Evolutionary conservation across 2,329 filamentous ascomycete species (phyloP), one percentile per base, ranked within the genome.

Genomic region (Alternaria gansuensis): DNA sequence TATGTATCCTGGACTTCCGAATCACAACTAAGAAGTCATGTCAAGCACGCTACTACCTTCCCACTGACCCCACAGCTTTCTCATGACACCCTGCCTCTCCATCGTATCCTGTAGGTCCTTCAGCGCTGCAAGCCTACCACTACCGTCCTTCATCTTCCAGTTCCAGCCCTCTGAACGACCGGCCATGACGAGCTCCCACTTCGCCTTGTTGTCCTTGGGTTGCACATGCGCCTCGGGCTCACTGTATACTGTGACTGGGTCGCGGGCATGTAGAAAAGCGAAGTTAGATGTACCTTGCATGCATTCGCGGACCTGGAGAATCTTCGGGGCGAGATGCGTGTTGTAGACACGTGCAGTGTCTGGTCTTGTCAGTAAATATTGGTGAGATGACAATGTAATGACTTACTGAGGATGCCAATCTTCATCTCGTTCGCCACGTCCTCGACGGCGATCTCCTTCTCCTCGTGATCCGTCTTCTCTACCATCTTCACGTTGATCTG

Each of bases 231-330:
- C 36, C 28, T 54, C 45, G 1, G 37, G 37, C 26, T 26, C 31
- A 11, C 37, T 54, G 21, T 54, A 23, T 0, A 55, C 21, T 3
- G 59, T 58, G 29, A 62, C 26, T 3, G 31, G 45, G 31, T 60
- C 36, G 28, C 64, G 59, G 3, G 51, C 54, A 40, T 65, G 64
- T 8, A 66, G 46, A 23, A 65, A 66, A 2, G 64, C 62, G 10
- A 54, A 61, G 36, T 37, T 50, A 2, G 34, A 3, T 24, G 28
- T 31, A 9, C 52, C 54, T n/a, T 59, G 48, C 7, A 51, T 21
- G 21, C 48, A 37, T 41, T 66, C 64, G 11, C 62, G 62, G 6
- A 64, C 44, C 31, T 63, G 59, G 13, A 64, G 40, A 10, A 64
- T 49, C 54, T 57, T 56, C 5, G 40, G 24, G 9, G 40, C 33